Base-by-base conservation (phyloP, 2,329 filamentous ascomycete genomes). In the Verticillium zaregamsianum region DNA sequence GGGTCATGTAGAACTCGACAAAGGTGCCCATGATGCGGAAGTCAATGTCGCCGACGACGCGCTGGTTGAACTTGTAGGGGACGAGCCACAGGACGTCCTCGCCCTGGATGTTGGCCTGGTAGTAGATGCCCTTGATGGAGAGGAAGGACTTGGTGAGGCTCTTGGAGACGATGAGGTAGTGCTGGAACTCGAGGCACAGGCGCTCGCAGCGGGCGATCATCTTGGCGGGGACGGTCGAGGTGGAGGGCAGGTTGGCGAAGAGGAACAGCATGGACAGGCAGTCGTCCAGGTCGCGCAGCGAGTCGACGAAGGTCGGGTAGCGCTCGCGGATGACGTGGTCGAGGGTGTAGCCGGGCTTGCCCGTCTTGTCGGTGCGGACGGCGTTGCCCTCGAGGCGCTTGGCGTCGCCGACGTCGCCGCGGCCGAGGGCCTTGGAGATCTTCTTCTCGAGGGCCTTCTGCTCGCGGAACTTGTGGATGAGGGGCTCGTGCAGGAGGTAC, bases 21-120 rank as follows among this genome's bases (percentile, higher is more conserved):
- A 99, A 99, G 5, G 95, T 99, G 63, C 92, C 94, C 95, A 99
- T 99, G 77, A 99, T 99, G 71, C 95, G 86, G 80, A 97, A 99
- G 76, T 99, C 95, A 66, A 99, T 90, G 76, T 99, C 95, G 62
- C 90, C 92, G 49, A 95, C 91, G 15, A 97, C 89, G 68, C 91
- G 85, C 81, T 99, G 95, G 72, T 98, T 97, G 79, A 99, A 99
- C 76, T 92, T 92, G 81, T 99, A 99, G 1, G 95, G 95, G 12
- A 97, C 94, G 45, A 99, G 83, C 95, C 95, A 99, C 67, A 98
- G 82, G 58, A 99, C 90, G 71, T 98, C 94, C 79, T 99, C 93
- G 57, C 95, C 95, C 76, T 97, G 92, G 65, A 99, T 96, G 59
- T 90, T 97, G 28, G 94, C 95, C 79, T 98, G 94, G 79, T 98